These are phyloP conservation scores for Lactarius psammicola DNA, from an alignment of 768 basidiomycete species.

Conservation along the genomic window DNA sequence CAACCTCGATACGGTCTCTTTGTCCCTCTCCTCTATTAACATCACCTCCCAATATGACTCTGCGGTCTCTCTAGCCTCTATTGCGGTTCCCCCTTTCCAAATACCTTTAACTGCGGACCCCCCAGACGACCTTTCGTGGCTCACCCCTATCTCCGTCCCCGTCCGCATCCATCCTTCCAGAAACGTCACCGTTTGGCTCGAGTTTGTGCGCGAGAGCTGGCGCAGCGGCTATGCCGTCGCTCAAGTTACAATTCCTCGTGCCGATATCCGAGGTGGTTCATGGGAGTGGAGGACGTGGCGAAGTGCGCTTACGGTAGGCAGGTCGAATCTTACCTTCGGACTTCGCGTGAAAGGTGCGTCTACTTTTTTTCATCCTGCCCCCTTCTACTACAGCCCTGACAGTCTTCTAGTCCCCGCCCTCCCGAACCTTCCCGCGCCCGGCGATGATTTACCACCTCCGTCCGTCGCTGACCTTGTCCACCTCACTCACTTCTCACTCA, in stretches of 20 bases:
- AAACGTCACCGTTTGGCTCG: constrained; percentile 22
- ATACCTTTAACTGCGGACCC: constrained; percentile 40
- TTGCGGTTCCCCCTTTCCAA: constrained; percentile 51
- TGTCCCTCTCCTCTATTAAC: constrained; percentile 51
- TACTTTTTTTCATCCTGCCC: constrained; percentile 2
- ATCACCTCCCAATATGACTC: constrained; percentile 46
- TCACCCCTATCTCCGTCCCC: constrained; percentile 22
- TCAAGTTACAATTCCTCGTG: constrained; percentile 10
- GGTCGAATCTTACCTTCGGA: constrained; percentile 17
- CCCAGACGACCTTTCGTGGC: constrained; percentile 22
- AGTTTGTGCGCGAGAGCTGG: constrained; percentile 25
- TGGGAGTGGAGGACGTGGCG: constrained; percentile 13
- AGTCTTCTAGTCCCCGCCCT: constrained; percentile 53
- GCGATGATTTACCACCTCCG: constrained; percentile 50
- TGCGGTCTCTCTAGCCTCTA: constrained; percentile 43
- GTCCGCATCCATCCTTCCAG: constrained; percentile 21
- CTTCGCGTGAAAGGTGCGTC: constrained; percentile 55
- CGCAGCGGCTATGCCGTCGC: constrained; percentile 10
- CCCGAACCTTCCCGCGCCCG: constrained; percentile 65
- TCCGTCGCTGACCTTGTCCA: constrained; percentile 57
- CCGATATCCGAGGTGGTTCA: constrained; percentile 13
- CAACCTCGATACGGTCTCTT: constrained; percentile 53
- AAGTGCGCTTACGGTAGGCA: constrained; percentile 2
- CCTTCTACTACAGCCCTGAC: constrained; percentile 21
- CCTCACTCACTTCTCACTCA: constrained; percentile 54